phyloP scores from a whole-genome alignment of 345 rosid species.

The Eucalyptus marginata region DNA sequence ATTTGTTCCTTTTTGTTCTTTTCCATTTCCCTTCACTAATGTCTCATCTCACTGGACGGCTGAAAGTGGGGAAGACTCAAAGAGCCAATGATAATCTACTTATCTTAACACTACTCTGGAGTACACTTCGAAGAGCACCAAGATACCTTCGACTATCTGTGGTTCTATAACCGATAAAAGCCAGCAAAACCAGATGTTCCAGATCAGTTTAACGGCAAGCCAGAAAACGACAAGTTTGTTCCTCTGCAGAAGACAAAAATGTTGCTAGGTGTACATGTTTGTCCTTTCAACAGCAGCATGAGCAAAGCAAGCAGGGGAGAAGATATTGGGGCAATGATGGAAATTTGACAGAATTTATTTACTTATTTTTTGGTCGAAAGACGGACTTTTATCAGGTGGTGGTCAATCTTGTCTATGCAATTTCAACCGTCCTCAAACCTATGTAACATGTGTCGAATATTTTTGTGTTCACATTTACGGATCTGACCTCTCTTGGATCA shows the following conservation, averaged over 20 bases:
- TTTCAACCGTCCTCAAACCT: neutral
- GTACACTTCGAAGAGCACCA: neutral
- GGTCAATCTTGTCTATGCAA: neutral
- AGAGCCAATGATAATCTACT: neutral
- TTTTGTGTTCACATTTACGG: neutral
- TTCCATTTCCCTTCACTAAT: neutral
- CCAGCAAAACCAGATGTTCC: neutral
- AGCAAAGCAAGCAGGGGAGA: neutral
- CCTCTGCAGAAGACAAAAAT: neutral
- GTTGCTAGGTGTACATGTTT: neutral
- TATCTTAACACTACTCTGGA: neutral
- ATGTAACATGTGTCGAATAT: neutral
- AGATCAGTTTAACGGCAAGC: neutral
- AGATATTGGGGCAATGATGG: neutral
- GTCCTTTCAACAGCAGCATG: neutral
- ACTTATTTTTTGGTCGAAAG: neutral
- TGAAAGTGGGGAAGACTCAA: neutral
- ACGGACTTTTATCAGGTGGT: neutral
- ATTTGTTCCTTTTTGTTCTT: neutral
- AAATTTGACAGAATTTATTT: neutral
- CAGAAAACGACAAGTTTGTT: neutral
- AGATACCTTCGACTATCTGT: neutral
- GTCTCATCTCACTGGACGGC: neutral
- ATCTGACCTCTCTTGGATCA: neutral
- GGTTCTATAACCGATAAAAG: neutral